Base-by-base conservation (phyloP, 2,329 filamentous ascomycete genomes). In the Alternaria postmessia region DNA sequence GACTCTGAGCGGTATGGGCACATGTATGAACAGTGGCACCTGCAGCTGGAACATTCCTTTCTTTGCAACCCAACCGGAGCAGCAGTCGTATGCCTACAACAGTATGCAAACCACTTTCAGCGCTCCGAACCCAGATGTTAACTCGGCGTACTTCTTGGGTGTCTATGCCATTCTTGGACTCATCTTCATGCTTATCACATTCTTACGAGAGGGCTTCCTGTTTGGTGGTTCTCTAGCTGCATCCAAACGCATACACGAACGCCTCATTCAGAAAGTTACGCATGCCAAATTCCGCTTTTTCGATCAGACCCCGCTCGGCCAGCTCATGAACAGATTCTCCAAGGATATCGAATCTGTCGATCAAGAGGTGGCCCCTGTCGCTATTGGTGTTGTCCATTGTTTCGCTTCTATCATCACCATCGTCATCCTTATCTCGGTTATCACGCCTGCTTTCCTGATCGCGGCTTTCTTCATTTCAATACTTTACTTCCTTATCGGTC, bases 251-350 rank as follows among this genome's bases (percentile, higher is more conserved):
- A 88, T 99, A 20, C 95, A 99, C 76, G 85, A 89, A 66, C 84
- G 87, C 36, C 83, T 99, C 55, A 90, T 99, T 76, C 85, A 87
- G 28, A 85, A 91, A 1, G 88, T 99, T 24, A 91, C 92, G 14
- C 89, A 94, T 67, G 95, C 95, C 30, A 94, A 93, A 76, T 98
- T 99, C 84, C 93, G 92, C 75, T 99, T 99, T 82, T 99, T 99
- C 73, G 95, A 99, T 74, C 91, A 94, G 1, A 99, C 95, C 0
- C 95, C 95, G 3, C 86, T 98, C 0, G 95, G 95, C 12, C 94
- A 97, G 79, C 85, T 99, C 72, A 98, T 98, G 90, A 99, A 99
- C 79, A 89, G 95, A 20, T 99, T 99, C 81, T 98, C 94, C 77
- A 98, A 98, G 79, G 95, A 99, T 77, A 87, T 99, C 14, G 94